Conservation (phyloP, 352 stramenopile species). For the Phytopythium aichiense region DNA sequence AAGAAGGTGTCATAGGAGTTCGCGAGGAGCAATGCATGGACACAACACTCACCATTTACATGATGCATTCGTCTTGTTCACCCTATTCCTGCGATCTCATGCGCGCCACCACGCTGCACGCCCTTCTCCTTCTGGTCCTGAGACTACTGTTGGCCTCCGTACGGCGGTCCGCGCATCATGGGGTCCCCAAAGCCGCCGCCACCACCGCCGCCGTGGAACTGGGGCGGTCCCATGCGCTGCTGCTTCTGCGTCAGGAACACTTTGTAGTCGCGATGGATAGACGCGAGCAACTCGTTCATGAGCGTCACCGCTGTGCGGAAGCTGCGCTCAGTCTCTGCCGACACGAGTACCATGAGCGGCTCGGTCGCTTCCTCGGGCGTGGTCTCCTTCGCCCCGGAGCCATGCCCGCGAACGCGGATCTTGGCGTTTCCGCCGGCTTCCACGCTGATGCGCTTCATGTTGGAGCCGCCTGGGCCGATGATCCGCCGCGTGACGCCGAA, state of each 20-base stretch:
- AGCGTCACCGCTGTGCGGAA: slow-evolving; percentile 75
- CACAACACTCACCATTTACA: neutral
- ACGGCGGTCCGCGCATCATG: neutral
- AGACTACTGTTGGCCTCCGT: neutral
- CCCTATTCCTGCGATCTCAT: neutral
- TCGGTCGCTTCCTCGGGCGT: slow-evolving; percentile 65
- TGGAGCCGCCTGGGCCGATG: slow-evolving; percentile 68
- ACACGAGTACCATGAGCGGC: slow-evolving; percentile 81
- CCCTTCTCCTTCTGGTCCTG: neutral
- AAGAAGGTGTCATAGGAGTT: slow-evolving; percentile 69
- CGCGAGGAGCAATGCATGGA: neutral
- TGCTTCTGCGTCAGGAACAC: slow-evolving; percentile 48
- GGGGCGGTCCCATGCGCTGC: slow-evolving; percentile 21
- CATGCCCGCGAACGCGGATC: slow-evolving; percentile 79
- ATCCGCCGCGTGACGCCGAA: slow-evolving; percentile 84
- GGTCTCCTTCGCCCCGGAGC: slow-evolving; percentile 76
- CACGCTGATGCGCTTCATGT: slow-evolving; percentile 87
- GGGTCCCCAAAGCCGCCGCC: neutral
- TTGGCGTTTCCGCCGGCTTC: slow-evolving; percentile 79
- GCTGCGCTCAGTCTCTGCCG: slow-evolving; percentile 81
- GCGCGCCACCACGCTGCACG: neutral
- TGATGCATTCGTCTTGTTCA: slow-evolving; percentile 2
- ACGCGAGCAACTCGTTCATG: slow-evolving; percentile 54
- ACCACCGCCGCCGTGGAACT: slow-evolving; percentile 10
- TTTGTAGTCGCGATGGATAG: slow-evolving; percentile 78